Evolutionary conservation across 768 basidiomycete species (phyloP).

Genomic region (Rhizopogon sp.): DNA sequence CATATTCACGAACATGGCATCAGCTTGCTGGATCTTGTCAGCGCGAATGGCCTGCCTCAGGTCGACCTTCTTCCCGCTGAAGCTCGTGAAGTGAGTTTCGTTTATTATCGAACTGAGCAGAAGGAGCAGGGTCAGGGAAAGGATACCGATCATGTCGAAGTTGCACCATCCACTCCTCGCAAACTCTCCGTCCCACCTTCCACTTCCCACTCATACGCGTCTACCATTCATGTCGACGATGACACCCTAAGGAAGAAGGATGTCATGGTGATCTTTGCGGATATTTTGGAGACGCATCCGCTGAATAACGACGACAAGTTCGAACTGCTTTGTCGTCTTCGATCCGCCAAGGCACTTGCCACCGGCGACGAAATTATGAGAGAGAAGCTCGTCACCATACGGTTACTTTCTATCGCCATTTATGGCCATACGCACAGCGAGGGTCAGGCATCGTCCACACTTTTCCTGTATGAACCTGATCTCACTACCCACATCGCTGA

Average conservation of each 20-base stretch:
- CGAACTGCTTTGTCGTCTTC: conserved; percentile 82
- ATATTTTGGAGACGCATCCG: conserved; percentile 58
- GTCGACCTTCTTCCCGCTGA: conserved; percentile 64
- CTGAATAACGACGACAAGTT: conserved; percentile 83
- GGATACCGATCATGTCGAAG: conserved; percentile 42
- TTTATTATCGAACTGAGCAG: conserved; percentile 66
- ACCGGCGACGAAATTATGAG: conserved; percentile 56
- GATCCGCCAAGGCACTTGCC: conserved; percentile 67
- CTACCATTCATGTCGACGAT: conserved; percentile 59
- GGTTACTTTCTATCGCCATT: conserved; percentile 85
- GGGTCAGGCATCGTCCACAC: conserved; percentile 65
- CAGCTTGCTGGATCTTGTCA: conserved; percentile 69
- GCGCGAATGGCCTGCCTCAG: conserved; percentile 43
- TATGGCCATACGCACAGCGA: conserved; percentile 87
- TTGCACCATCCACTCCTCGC: conserved; percentile 41
- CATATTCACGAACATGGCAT: conserved; percentile 76
- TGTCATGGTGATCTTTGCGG: conserved; percentile 73
- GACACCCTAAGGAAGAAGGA: conserved; percentile 54
- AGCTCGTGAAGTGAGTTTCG: conserved; percentile 75
- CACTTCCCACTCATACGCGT: conserved; percentile 40
- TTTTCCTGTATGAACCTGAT: conserved; percentile 95
- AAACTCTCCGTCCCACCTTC: conserved; percentile 35
- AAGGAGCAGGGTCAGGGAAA: conserved; percentile 42
- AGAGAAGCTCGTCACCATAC: conserved; percentile 73
- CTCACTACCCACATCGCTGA: conserved; percentile 86